Evolutionary conservation across 352 stramenopile genomes (phyloP).

Genomic region (Globisporangium camurandrum): DNA sequence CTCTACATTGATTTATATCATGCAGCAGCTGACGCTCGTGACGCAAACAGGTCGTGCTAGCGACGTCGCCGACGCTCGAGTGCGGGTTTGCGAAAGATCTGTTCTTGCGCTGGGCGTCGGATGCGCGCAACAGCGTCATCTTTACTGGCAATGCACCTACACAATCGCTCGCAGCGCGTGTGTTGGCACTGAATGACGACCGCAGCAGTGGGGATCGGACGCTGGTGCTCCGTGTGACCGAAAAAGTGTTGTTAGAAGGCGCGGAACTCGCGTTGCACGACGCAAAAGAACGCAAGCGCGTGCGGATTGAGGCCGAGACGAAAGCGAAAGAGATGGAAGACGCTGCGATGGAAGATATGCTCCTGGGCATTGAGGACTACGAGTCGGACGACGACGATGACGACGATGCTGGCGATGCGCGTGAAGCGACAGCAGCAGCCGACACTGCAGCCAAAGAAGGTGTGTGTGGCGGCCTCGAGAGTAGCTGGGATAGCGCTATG

Average conservation of each 20-base stretch:
- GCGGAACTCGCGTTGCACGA: slow-evolving; percentile 81
- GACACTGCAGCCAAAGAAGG: slow-evolving; percentile 53
- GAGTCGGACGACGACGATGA: slow-evolving; percentile 81
- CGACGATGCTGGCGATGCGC: too few relatives aligned
- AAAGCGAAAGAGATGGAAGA: slow-evolving; percentile 87
- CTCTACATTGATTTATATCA: background rate
- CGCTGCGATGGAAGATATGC: slow-evolving; percentile 88
- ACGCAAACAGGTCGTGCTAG: slow-evolving; percentile 57
- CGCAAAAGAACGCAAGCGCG: slow-evolving; percentile 77
- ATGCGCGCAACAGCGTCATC: slow-evolving; percentile 77
- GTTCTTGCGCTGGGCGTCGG: slow-evolving; percentile 75
- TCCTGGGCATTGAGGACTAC: slow-evolving; percentile 88
- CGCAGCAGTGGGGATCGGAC: too few relatives aligned
- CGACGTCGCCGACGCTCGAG: slow-evolving; percentile 71
- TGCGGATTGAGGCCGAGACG: slow-evolving; percentile 79
- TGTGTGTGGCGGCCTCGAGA: too few relatives aligned
- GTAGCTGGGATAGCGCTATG: too few relatives aligned
- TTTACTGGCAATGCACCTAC: slow-evolving; percentile 63
- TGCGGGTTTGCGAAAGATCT: slow-evolving; percentile 81
- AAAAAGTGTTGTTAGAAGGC: slow-evolving; percentile 75
- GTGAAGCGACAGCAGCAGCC: too few relatives aligned
- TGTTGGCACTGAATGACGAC: slow-evolving; percentile 50
- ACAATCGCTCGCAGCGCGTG: slow-evolving; percentile 59
- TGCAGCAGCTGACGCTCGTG: background rate
- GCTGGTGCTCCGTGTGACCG: slow-evolving; percentile 32